Evolutionary conservation across 1,284 basidiomycete genomes (phyloP).

Genomic region (Rhodotorula glutinis): DNA sequence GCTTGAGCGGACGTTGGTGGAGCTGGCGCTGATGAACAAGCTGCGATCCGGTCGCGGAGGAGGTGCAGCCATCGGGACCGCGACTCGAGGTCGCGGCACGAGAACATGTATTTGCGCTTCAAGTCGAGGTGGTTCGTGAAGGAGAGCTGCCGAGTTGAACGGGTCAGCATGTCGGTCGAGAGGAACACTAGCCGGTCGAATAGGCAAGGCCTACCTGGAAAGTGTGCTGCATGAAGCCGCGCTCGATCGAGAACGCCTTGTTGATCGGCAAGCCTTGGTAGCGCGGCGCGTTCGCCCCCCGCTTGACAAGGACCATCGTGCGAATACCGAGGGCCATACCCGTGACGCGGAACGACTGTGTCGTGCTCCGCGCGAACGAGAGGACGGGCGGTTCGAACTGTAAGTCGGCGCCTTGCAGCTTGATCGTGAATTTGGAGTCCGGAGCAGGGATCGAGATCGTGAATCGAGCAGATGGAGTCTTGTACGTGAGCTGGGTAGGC

Average conservation of each 20-base stretch:
- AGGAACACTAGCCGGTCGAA: too few relatives aligned
- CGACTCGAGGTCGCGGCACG: constrained; percentile 70
- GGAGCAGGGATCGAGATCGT: constrained; percentile 73
- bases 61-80: constrained; percentile 70
- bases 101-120: constrained; percentile 88
- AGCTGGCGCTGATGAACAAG: constrained; percentile 45
- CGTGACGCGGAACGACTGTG: constrained; percentile 81
- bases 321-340: constrained; percentile 69
- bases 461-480: constrained; percentile 77
- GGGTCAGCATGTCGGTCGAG: too few relatives aligned
- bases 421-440: constrained; percentile 72
- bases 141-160: too few relatives aligned
- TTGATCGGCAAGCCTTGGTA: constrained; percentile 76
- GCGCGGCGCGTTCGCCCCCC: constrained; percentile 71
- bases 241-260: constrained; percentile 72
- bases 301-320: constrained; percentile 73
- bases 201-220: constrained; percentile 32
- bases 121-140: constrained; percentile 67
- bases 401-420: constrained; percentile 78
- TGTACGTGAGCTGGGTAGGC: constrained; percentile 74
- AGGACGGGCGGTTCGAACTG: constrained; percentile 78
- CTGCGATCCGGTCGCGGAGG: constrained; percentile 66
- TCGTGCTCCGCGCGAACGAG: constrained; percentile 67
- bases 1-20: constrained; percentile 55
- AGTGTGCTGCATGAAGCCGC: constrained; percentile 71